Evolutionary conservation across 768 basidiomycete genomes (phyloP), one percentile per base, ranked within the genome.

Genomic region (Daedaleopsis sinensis): DNA sequence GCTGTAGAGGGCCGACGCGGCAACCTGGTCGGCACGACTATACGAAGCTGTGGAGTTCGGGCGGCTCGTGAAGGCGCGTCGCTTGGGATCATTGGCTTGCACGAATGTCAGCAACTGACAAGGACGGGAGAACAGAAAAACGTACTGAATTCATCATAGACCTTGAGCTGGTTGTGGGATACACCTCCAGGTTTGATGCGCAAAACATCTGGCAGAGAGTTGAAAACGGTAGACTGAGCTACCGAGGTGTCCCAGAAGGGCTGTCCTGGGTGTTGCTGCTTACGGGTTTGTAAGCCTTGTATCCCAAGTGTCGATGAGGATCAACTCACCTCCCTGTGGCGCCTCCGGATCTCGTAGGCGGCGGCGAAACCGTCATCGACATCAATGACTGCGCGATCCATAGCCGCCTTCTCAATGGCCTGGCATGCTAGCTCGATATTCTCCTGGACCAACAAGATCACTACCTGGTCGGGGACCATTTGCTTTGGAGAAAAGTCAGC

Each of bases 381-480:
- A 68, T 98, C 97, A 4, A 86, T 83, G 54, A 94, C 85, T 8
- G 96, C 96, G 60, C 94, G 87, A 68, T 98, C 96, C 91, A 97
- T 97, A 0, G 97, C 97, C 6, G 96, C 96, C 68, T 94, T 96
- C 76, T 98, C 95, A 64, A 99, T 96, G 10, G 94, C 93, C 56
- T 86, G 84, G 71, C 96, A 98, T 16, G 96, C 96, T 49, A 93
- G 81, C 47, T 98, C 96, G 53, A 97, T 80, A 68, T 99, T 98
- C 67, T 98, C 96, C 61, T 88, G 84, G 15, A 96, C 94, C 42
- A 98, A 82, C 36, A 96, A 79, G 9, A 82, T 74, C 52, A 93
- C 78, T 36, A 93, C 88, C 61, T 88, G 88, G 59, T 98, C 96
- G 3, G 93, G 82, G 55, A 96, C 84, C 72, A 89, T 82, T 75